Conservation (phyloP, 768 basidiomycete species). For the Fistulinella prunicolor region DNA sequence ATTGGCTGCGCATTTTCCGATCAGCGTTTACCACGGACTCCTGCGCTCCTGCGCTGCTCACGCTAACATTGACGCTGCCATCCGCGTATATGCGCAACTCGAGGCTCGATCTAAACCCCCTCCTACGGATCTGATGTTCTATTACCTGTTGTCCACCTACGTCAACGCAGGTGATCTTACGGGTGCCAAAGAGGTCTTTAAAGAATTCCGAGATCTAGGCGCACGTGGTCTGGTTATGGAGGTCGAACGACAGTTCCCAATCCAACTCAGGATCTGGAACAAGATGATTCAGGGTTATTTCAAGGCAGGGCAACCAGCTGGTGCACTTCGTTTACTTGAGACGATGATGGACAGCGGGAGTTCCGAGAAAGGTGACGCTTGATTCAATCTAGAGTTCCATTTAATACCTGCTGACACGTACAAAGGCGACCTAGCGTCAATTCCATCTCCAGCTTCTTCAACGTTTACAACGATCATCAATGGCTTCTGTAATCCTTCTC, state of each 20-base stretch:
- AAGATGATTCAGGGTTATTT: conserved; percentile 77
- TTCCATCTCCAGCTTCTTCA: conserved; percentile 56
- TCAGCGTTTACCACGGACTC: conserved; percentile 48
- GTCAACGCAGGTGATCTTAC: conserved; percentile 47
- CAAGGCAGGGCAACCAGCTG: conserved; percentile 55
- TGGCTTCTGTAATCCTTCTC: conserved; percentile 57
- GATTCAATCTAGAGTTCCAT: not conserved
- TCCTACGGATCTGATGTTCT: conserved; percentile 42
- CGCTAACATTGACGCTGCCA: conserved; percentile 55
- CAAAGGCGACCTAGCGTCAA: conserved; percentile 30
- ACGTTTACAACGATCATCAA: conserved; percentile 64
- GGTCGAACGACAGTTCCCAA: conserved; percentile 23
- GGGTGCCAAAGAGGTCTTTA: conserved; percentile 58
- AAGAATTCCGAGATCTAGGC: conserved; percentile 50
- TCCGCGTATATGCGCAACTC: conserved; percentile 62
- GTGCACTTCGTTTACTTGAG: conserved; percentile 64
- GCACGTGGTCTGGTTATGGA: conserved; percentile 28
- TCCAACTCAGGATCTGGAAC: conserved; percentile 60
- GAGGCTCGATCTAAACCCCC: conserved; percentile 38
- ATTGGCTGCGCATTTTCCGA: conserved; percentile 26
- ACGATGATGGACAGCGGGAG: conserved; percentile 57
- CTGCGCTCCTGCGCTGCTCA: conserved; percentile 61
- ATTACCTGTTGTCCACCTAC: conserved; percentile 58
- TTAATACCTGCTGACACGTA: not conserved
- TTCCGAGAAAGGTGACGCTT: conserved; percentile 13